Conservation (phyloP, 306 rosid genomes). For the Castanospermum australe region DNA sequence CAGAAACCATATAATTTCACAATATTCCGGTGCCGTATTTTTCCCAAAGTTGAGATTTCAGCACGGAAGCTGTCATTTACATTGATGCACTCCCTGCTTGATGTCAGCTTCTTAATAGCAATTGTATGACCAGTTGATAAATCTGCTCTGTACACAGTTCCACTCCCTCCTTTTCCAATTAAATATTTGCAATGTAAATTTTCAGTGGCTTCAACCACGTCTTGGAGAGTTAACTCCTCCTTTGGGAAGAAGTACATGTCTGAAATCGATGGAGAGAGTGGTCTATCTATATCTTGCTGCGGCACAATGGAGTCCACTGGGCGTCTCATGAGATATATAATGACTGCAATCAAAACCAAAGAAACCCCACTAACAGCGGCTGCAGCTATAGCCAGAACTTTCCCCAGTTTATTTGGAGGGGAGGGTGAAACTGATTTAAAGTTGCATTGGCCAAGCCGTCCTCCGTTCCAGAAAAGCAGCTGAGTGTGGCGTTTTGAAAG, state of each 20-base stretch:
- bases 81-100: slow-evolving; percentile 52
- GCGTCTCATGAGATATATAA: slow-evolving; percentile 56
- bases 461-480: slow-evolving; percentile 61
- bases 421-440: slow-evolving; percentile 30
- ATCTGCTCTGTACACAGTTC: slow-evolving; percentile 69
- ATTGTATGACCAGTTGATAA: slow-evolving; percentile 47
- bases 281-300: slow-evolving; percentile 37
- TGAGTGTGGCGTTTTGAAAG: slow-evolving; percentile 53
- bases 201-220: slow-evolving; percentile 70
- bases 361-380: slow-evolving; percentile 64
- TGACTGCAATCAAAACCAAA: slow-evolving; percentile 52
- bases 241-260: slow-evolving; percentile 63
- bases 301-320: slow-evolving; percentile 37
- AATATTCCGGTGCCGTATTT: slow-evolving; percentile 71
- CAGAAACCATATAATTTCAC: slow-evolving; percentile 77
- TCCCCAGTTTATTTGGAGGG: slow-evolving; percentile 37
- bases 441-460: slow-evolving; percentile 52
- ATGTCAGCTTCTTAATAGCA: slow-evolving; percentile 67
- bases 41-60: slow-evolving; percentile 71
- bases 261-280: slow-evolving; percentile 36
- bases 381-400: slow-evolving; percentile 51
- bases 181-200: slow-evolving; percentile 57
- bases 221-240: slow-evolving; percentile 62
- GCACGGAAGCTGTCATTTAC: slow-evolving; percentile 61
- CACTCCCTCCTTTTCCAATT: slow-evolving; percentile 75